Evolutionary conservation across 2,329 filamentous ascomycete species (phyloP), one percentile per base, ranked within the genome.

Genomic region (Amauroascus verrucosus): DNA sequence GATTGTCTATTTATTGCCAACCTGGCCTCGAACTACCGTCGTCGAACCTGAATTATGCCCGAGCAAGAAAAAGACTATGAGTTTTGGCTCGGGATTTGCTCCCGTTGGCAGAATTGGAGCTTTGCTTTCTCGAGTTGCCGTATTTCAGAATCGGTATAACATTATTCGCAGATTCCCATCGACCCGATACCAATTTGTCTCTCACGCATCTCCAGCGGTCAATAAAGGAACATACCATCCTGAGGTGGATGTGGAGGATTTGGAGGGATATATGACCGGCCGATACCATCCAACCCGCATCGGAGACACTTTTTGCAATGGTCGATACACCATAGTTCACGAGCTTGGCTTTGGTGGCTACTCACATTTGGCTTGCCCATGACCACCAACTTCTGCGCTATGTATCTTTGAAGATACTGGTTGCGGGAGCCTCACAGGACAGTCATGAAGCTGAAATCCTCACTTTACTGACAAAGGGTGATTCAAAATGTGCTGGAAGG

Each of bases 241-340:
- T 9, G 55, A 48, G 41, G n/a, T 20, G 14, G 57, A 59, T 47
- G 54, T 59, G n/a, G 59, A 60, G 50, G 51, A 54, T n/a, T 48
- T 62, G 5, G 64, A 66, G 58, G 43, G 59, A 26, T 68, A 69
- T 41, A 30, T 47, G 18, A 62, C 61, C 7, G 64, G 66, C 1
- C 64, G 64, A 3, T 69, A 65, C 56, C 66, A 68, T 58, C 66
- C 67, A 2, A 54, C 67, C 1, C 61, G 62, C 56, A 59, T 70
- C 18, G 53, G 53, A 14, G 48, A 55, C 40, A 46, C 33, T 2
- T 48, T 57, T 28, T 56, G 60, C 43, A 9, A 18, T 14, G 58
- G 35, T 54, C 60, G 26, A 56, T 60, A 46, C 58, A 55, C 18
- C 32, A 57, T 22, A 41, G 53, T 55, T 54, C 57, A 51, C 58